These are phyloP conservation scores for Talaromyces sp. DNA, from an alignment of 2,329 filamentous ascomycete species.

Conservation along the genomic window DNA sequence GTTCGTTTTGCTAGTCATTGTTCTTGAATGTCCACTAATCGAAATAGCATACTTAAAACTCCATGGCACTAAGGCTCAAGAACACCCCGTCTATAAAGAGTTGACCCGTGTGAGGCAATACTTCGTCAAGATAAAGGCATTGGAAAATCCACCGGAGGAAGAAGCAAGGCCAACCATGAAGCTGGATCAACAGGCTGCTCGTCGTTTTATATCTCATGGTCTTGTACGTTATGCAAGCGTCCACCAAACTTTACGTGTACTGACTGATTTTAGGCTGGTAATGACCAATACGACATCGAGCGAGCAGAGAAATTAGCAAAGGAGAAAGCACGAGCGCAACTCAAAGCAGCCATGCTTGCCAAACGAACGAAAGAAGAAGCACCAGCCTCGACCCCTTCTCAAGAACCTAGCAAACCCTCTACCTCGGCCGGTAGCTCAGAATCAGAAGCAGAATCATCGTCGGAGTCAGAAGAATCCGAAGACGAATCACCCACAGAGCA, in stretches of 20 bases:
- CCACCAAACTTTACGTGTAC: not conserved
- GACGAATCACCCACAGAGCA: not conserved
- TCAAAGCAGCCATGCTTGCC: slow-evolving; percentile 43
- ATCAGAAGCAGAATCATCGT: slow-evolving; percentile 15
- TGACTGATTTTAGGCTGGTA: slow-evolving; percentile 35
- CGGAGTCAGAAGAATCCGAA: slow-evolving; percentile 18
- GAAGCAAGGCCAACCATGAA: slow-evolving; percentile 54
- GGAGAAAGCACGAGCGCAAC: slow-evolving; percentile 46
- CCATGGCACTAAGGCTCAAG: slow-evolving; percentile 72
- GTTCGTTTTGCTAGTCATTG: slow-evolving; percentile 44
- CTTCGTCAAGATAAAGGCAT: slow-evolving; percentile 80
- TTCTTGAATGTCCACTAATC: not conserved
- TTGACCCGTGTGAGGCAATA: slow-evolving; percentile 83
- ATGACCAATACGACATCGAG: slow-evolving; percentile 49
- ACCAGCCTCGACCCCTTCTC: slow-evolving; percentile 12
- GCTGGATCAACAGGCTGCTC: slow-evolving; percentile 69
- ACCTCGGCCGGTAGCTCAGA: slow-evolving; percentile 12
- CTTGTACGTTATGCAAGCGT: slow-evolving; percentile 50
- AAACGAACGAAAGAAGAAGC: slow-evolving; percentile 20
- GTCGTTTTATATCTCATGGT: slow-evolving; percentile 75
- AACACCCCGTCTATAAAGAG: slow-evolving; percentile 80
- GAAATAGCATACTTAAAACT: slow-evolving; percentile 67
- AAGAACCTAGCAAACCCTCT: slow-evolving; percentile 17
- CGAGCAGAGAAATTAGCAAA: slow-evolving; percentile 47
- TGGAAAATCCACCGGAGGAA: slow-evolving; percentile 59